These are phyloP conservation scores for Epichloe sp. DNA, from an alignment of 2,329 filamentous ascomycete species.

Conservation along the genomic window DNA sequence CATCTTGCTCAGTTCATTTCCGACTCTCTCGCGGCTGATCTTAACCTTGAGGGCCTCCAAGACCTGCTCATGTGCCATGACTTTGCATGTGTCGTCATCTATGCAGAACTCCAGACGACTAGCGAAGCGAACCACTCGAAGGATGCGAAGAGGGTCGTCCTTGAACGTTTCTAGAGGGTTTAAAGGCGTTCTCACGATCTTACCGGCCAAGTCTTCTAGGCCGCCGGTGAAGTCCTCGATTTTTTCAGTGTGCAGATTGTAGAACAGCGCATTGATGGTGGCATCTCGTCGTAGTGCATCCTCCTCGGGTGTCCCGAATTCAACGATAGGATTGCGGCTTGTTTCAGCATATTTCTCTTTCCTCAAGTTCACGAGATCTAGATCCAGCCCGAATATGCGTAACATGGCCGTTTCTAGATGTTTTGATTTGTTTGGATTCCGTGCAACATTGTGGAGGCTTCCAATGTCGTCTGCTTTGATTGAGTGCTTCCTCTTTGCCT, in stretches of 20 bases:
- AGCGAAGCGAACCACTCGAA: slow-evolving; percentile 81
- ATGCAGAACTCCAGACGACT: slow-evolving; percentile 73
- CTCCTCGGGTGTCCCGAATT: slow-evolving; percentile 84
- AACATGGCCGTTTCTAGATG: slow-evolving; percentile 10
- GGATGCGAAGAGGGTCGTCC: slow-evolving; percentile 79
- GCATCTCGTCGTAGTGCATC: slow-evolving; percentile 84
- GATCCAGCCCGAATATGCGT: slow-evolving; percentile 7
- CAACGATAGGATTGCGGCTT: slow-evolving; percentile 20
- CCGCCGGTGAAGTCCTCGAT: slow-evolving; percentile 84
- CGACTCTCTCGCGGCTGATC: slow-evolving; percentile 84
- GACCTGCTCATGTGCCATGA: slow-evolving; percentile 72
- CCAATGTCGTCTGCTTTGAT: slow-evolving; percentile 3
- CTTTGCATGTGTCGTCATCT: slow-evolving; percentile 50
- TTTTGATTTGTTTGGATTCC: slow-evolving; percentile 9
- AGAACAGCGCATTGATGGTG: slow-evolving; percentile 91
- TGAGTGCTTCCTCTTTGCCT: slow-evolving; percentile 1
- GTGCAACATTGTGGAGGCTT: slow-evolving; percentile 6
- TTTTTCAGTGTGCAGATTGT: slow-evolving; percentile 67
- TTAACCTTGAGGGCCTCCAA: slow-evolving; percentile 68
- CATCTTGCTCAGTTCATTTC: slow-evolving; percentile 84
- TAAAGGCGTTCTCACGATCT: slow-evolving; percentile 71
- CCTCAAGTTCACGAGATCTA: slow-evolving; percentile 81
- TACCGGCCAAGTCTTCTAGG: slow-evolving; percentile 56
- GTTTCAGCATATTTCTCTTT: slow-evolving; percentile 86
- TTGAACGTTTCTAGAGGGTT: slow-evolving; percentile 86